Evolutionary conservation across 805 yeast genomes (phyloP), one percentile per base, ranked within the genome.

Genomic region (Ogataea paradorogensis): DNA sequence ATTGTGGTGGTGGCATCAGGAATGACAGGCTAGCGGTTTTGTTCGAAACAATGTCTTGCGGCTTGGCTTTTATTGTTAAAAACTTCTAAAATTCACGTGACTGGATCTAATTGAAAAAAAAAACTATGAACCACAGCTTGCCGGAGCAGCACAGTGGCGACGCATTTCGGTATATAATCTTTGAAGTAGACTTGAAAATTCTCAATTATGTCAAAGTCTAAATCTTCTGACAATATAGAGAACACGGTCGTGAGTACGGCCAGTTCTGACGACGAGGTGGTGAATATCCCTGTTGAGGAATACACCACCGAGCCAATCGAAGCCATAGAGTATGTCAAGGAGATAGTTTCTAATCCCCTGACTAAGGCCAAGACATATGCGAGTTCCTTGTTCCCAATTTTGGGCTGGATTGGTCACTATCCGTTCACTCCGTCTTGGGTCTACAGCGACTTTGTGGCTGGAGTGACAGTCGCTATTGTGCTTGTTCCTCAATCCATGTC

Each of bases 401-500:
- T 78, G 9, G 66, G 71, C n/a, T 90, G 97, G 97, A 77, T 89
- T 32, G 74, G 82, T 41, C 86, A 87, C 57, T 90, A 90, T 65
- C 90, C 90, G 57, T 53, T 70, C 9, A 71, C 73, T 21, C 55
- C 54, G 3, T 26, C 50, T 9, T 90, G 97, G 97, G 65, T 82
- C 11, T 77, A 78, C 42, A 77, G 87, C 22, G 97, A 90, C 63
- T 62, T 90, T 47, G 80, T 89, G 40, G 96, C 97, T 2, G 97
- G 97, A 59, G 73, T 90, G 44, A 87, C 97, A 1, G 95, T 90
- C 15, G 97, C 97, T 31, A 80, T 85, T 46, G 96, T 90, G 14
- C 73, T 89, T 50, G 96, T 90, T 22, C 97, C 97, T 3, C 97
- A 90, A 63, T 81, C 93, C 3, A 90, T 90, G 97, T 89, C 96